Percentiles rank a stretch among this genome's conserved stretches.
Evolutionary conservation across 139 green algal species (phyloP).

Genomic region (Gonium pectorale): DNA sequence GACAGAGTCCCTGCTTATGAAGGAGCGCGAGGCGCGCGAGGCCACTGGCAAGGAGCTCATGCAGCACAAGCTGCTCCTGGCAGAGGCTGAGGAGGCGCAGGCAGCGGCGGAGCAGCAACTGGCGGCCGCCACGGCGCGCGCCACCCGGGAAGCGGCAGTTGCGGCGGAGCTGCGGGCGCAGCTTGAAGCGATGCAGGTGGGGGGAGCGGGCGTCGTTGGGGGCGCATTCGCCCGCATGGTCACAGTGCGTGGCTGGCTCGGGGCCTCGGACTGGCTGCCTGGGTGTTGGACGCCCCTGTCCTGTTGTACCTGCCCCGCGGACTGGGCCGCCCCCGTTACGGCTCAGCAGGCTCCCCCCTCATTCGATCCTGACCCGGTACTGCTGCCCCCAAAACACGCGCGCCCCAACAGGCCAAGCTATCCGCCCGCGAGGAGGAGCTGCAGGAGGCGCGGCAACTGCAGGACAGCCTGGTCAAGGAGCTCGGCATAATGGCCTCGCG

Average conservation of each 20-base stretch:
- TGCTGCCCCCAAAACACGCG: not conserved
- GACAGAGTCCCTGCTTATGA: conserved; percentile 29
- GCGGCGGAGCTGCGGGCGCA: conserved; percentile 31
- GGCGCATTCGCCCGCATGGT: no score
- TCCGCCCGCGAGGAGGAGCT: conserved; percentile 52
- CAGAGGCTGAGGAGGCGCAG: conserved; percentile 50
- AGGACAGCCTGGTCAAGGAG: conserved; percentile 64
- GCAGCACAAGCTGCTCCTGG: conserved; percentile 51
- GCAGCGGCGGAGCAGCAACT: conserved; percentile 14
- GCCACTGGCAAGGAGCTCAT: conserved; percentile 52
- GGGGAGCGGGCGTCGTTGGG: no score
- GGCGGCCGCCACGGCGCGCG: conserved; percentile 2
- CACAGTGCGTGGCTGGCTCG: no score
- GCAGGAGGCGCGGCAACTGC: conserved; percentile 38
- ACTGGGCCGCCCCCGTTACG: no score
- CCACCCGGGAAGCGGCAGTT: conserved; percentile 15
- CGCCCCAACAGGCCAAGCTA: conserved; percentile 35
- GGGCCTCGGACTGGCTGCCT: no score
- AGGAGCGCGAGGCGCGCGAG: conserved; percentile 41
- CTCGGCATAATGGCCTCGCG: conserved; percentile 60
- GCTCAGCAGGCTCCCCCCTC: no score
- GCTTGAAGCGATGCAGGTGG: conserved; percentile 28
- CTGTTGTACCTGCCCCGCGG: no score
- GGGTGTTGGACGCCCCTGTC: no score
- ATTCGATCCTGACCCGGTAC: not conserved